phyloP scores from a whole-genome alignment of 2,329 filamentous ascomycete genomes.

The Fusarium tupiense region DNA sequence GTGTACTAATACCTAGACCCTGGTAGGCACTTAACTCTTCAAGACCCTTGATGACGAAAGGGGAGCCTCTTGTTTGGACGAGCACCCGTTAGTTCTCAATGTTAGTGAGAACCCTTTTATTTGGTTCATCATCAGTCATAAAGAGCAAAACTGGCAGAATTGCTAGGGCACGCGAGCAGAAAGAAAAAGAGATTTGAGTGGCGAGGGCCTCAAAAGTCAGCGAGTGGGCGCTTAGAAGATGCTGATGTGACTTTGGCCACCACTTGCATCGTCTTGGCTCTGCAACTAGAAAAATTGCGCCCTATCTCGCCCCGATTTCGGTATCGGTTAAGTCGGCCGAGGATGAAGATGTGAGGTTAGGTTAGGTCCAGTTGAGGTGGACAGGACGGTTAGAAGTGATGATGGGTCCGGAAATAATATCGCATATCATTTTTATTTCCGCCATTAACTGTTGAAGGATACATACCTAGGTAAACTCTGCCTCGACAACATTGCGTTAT shows the following conservation, averaged over 20 bases:
- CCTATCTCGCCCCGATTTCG: slow-evolving; percentile 23
- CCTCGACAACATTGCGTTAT: neutral
- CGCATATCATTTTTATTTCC: rapidly evolving
- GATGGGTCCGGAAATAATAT: slow-evolving; percentile 14
- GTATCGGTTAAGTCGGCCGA: slow-evolving; percentile 23
- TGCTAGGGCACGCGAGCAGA: slow-evolving; percentile 20
- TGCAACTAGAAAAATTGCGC: slow-evolving; percentile 25
- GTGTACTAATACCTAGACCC: neutral
- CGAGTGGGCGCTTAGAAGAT: slow-evolving; percentile 19
- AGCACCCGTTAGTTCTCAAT: neutral
- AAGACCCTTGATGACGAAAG: slow-evolving; percentile 22
- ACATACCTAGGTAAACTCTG: neutral
- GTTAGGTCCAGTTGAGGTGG: neutral
- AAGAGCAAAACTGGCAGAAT: neutral
- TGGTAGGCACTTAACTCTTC: neutral
- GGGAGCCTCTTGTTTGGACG: neutral
- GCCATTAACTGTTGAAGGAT: neutral
- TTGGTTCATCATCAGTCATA: slow-evolving; percentile 9
- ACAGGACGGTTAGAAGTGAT: neutral
- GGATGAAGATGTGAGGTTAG: neutral
- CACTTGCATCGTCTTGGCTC: slow-evolving; percentile 35
- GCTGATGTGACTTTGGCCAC: slow-evolving; percentile 16
- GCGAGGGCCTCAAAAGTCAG: slow-evolving; percentile 29
- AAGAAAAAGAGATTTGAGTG: slow-evolving; percentile 14
- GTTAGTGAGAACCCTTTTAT: neutral